Evolutionary conservation across 2,329 filamentous ascomycete genomes (phyloP).

Genomic region (Colletotrichum cordylinicola): DNA sequence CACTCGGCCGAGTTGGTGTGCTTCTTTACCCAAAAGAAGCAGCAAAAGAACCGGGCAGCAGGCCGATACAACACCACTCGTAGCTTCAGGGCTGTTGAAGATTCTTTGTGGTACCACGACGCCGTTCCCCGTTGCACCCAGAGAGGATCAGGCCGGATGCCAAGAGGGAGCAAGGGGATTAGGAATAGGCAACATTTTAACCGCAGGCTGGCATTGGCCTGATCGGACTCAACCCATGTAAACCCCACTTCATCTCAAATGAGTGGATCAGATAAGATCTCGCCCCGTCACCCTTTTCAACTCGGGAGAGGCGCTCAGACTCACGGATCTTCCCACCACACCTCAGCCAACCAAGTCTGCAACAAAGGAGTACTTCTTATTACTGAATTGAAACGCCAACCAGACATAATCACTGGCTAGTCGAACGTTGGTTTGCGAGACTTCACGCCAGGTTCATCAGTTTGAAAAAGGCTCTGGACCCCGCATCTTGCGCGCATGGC

Average conservation of each 20-base stretch:
- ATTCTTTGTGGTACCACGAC: neutral
- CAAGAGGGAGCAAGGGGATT: neutral
- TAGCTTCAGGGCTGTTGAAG: neutral
- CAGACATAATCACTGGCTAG: neutral
- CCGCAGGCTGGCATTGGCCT: neutral
- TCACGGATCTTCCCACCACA: neutral
- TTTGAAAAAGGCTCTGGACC: neutral
- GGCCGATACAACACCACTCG: neutral
- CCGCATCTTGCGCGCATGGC: slow-evolving; percentile 22
- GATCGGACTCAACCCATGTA: neutral
- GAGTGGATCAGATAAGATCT: slow-evolving; percentile 5
- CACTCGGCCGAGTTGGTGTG: neutral
- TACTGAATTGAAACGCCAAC: neutral
- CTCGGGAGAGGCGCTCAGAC: neutral
- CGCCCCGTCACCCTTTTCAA: neutral
- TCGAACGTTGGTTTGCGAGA: neutral
- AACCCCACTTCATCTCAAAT: neutral
- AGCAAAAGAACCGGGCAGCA: neutral
- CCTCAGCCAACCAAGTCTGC: neutral
- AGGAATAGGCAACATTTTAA: neutral
- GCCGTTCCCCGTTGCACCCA: neutral
- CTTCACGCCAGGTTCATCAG: neutral
- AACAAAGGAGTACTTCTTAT: neutral
- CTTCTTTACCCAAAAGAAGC: neutral
- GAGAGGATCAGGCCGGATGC: neutral